Evolutionary conservation across 805 yeast species (phyloP), one percentile per base, ranked within the genome.

Genomic region (Ogataea chonburiensis): DNA sequence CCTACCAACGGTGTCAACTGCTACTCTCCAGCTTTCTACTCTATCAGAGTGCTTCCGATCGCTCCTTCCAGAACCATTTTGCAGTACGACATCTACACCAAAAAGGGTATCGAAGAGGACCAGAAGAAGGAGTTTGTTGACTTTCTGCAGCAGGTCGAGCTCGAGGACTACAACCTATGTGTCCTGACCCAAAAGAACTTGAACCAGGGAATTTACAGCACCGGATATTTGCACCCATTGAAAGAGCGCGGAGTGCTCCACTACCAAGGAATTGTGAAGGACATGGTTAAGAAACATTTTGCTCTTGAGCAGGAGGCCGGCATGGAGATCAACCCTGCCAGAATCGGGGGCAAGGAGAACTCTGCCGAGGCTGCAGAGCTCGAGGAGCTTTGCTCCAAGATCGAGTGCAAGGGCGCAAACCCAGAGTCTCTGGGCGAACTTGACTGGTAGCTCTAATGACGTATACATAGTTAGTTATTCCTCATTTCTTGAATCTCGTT

Each of bases 1-100:
- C 83, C 83, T 38, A 72, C 68, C 31, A 74, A 75, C 52, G 82
- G 82, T 28, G 57, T 77, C 54, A 77, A 77, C 58, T 77, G 83
- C 50, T 77, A 77, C 52, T 75, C 81, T 0, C 81, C 82, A 48
- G 81, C 81, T 7, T 77, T 80, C 78, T 77, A 77, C 56, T 69
- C 79, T 7, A 76, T 77, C 45, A 64, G 81, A 49, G 81, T 77
- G 4, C 60, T 76, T 41, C 83, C 83, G 20, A 56, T 73, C 13
- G 52, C 70, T 22, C 74, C 81, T 14, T 64, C 66, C 21, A 75
- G 68, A 52, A 77, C 83, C 8, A 61, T 77, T 23, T 64, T 77
- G 50, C 81, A 75, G 50, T 77, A 77, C 49, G 82, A 77, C 52
- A 72, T 77, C 39, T 77, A 69, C 60, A 71, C 80, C 39, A 76